Conservation (phyloP, 306 rosid species). For the Malus sylvestris region DNA sequence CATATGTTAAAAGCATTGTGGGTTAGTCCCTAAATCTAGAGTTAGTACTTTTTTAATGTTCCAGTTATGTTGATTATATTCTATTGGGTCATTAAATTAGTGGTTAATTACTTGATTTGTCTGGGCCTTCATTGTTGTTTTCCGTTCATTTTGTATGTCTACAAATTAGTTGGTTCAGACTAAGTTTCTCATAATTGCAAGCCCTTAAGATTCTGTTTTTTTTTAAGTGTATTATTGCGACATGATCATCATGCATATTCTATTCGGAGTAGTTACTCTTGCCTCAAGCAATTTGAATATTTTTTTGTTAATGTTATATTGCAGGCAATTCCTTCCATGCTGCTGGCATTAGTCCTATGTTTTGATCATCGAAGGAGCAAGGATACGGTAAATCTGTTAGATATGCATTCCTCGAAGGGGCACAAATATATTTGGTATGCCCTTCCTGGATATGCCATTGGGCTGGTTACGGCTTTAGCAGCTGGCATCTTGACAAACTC, state of each 20-base stretch:
- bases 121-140: background rate
- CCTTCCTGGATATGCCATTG: constrained; percentile 90
- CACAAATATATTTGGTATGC: constrained; percentile 98
- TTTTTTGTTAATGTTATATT: constrained; percentile 3
- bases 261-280: background rate
- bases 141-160: background rate
- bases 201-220: background rate
- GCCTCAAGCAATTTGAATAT: background rate
- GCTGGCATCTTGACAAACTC: constrained; percentile 88
- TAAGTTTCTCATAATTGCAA: background rate
- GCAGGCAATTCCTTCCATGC: constrained; percentile 97
- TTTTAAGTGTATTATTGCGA: background rate
- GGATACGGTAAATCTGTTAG: constrained; percentile 57
- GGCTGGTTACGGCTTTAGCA: constrained; percentile 79
- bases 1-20: background rate
- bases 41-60: background rate
- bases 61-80: background rate
- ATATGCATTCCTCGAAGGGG: constrained; percentile 76
- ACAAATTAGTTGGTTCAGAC: background rate
- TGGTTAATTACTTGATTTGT: background rate
- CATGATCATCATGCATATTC: background rate
- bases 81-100: background rate
- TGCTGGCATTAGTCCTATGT: constrained; percentile 86
- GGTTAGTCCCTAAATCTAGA: background rate
- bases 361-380: constrained; percentile 82